phyloP scores from a whole-genome alignment of 768 basidiomycete species.

The Nidularia pulvinata region DNA sequence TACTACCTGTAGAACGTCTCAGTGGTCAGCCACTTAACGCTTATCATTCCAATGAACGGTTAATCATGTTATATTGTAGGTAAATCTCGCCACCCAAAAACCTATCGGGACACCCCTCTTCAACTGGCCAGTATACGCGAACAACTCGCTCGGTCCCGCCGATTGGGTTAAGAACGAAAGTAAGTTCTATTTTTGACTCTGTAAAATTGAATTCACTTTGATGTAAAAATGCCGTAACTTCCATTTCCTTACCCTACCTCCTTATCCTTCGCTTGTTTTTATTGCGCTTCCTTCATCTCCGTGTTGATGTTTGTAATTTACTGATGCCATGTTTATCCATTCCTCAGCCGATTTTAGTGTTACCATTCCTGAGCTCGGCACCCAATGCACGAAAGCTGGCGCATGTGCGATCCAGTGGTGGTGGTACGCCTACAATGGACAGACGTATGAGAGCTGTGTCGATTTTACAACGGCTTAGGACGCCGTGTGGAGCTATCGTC shows the following conservation, averaged over 20 bases:
- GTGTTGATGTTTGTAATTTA: no score
- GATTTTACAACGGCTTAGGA: constrained; percentile 14
- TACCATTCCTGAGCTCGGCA: constrained; percentile 24
- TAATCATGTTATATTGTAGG: constrained; percentile 6
- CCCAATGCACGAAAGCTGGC: constrained; percentile 21
- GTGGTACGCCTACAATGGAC: constrained; percentile 25
- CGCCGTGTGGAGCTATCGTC: no score
- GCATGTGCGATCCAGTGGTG: constrained; percentile 37
- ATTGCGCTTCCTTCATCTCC: no score
- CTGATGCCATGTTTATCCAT: no score
- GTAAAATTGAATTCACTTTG: neutral
- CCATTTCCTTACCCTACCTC: neutral
- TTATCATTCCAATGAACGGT: neutral
- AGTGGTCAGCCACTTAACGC: constrained; percentile 11
- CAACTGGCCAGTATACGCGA: constrained; percentile 28
- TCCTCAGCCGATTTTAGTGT: constrained; percentile 24
- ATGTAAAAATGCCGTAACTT: no score
- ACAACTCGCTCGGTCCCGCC: constrained; percentile 21
- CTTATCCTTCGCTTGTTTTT: no score
- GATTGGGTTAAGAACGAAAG: constrained; percentile 33
- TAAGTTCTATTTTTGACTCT: constrained; percentile 9
- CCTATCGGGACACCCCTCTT: constrained; percentile 24
- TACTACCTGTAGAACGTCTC: constrained; percentile 25
- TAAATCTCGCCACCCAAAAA: constrained; percentile 23
- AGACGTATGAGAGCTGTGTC: constrained; percentile 33